A percentile compares a stretch with the other conserved stretches of the same genome.
Conservation (phyloP, 2,329 filamentous ascomycete species). For the Colletotrichum aenigma region DNA sequence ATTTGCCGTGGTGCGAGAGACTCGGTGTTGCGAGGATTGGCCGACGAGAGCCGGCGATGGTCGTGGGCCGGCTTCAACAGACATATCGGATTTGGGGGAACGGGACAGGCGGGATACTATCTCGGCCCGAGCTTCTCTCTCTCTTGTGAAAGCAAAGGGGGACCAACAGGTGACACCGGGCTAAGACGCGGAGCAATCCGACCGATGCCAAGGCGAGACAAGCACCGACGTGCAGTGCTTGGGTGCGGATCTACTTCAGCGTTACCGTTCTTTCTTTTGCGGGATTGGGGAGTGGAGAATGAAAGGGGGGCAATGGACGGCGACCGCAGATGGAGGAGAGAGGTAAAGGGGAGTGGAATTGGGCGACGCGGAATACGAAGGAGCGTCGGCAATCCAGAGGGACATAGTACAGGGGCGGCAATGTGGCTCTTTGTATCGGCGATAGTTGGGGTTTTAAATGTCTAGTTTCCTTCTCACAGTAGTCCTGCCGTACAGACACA, state of each 20-base stretch:
- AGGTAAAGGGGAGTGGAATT: not conserved
- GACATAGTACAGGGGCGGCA: not conserved
- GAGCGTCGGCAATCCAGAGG: slow-evolving; percentile 7
- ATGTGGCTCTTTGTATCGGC: not conserved
- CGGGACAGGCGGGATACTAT: not conserved
- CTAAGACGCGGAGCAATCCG: not conserved
- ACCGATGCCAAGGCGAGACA: not conserved
- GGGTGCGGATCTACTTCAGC: not conserved
- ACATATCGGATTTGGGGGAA: not conserved
- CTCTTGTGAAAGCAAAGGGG: not conserved
- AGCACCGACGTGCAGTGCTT: not conserved
- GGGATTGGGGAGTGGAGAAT: not conserved
- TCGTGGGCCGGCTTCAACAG: not conserved
- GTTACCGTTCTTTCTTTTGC: not conserved
- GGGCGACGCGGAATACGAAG: not conserved
- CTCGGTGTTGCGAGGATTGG: not conserved
- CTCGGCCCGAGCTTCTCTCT: not conserved
- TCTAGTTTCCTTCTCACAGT: not conserved
- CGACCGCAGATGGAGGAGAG: not conserved
- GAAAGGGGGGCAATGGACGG: not conserved
- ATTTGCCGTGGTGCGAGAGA: slow-evolving; percentile 9
- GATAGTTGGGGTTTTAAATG: not conserved
- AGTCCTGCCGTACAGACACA: not conserved
- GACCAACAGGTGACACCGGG: not conserved
- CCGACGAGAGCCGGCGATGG: not conserved